Evolutionary conservation across 1,139 yeast genomes (phyloP).

Genomic region (Saccharomyces hybrid): DNA sequence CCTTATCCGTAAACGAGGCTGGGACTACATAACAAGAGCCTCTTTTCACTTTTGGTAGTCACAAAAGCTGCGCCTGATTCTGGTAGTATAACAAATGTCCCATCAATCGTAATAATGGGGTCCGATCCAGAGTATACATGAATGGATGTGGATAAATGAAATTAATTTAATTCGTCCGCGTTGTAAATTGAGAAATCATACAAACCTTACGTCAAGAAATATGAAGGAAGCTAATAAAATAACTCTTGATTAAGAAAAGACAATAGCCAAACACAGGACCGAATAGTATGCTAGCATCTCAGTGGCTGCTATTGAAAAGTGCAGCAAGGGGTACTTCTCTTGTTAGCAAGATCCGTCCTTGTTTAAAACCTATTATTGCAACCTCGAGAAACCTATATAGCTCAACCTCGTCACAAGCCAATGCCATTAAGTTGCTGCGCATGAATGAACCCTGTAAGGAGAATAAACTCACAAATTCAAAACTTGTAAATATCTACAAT

Average conservation of each 20-base stretch:
- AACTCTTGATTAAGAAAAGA: not conserved
- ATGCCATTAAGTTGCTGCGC: not conserved
- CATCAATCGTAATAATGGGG: not conserved
- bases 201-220: not conserved
- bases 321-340: not conserved
- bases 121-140: not conserved
- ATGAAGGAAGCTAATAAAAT: not conserved
- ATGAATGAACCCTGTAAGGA: not conserved
- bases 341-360: not conserved
- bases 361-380: not conserved
- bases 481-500: not conserved
- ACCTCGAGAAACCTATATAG: not conserved
- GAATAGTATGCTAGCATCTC: not conserved
- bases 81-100: not conserved
- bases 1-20: not conserved
- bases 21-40: not conserved
- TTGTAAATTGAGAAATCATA: not conserved
- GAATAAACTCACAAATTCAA: not conserved
- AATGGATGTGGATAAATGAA: not conserved
- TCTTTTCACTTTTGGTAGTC: not conserved
- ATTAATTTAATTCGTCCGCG: not conserved
- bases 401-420: not conserved
- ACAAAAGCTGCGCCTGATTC: not conserved
- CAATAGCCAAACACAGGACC: constrained; percentile 2
- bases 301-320: not conserved